Evolutionary conservation across 331 rosid species (phyloP).

Genomic region (Phaseolus coccineus): DNA sequence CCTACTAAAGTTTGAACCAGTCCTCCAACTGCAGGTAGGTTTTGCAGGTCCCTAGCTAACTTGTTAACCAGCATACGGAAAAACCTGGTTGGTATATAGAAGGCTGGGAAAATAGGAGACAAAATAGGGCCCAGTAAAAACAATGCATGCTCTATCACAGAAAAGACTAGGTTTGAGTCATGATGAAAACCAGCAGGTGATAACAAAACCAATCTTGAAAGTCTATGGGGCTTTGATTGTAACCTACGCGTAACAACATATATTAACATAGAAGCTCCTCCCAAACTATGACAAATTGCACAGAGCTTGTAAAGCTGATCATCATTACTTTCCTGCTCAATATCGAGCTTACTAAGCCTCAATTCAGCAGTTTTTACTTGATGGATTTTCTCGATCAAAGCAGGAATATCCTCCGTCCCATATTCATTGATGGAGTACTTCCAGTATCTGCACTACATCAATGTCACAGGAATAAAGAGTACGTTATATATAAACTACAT

Average conservation of each 20-base stretch:
- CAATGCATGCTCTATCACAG: slow-evolving; percentile 57
- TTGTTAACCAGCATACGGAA: slow-evolving; percentile 92
- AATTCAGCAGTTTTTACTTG: slow-evolving; percentile 79
- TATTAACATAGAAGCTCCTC: slow-evolving; percentile 88
- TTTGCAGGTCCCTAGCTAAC: slow-evolving; percentile 87
- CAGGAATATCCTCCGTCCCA: slow-evolving; percentile 85
- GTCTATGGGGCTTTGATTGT: slow-evolving; percentile 78
- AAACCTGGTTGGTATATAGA: slow-evolving; percentile 89
- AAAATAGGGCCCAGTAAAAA: slow-evolving; percentile 66
- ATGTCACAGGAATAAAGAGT: slow-evolving; percentile 8
- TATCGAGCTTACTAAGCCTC: slow-evolving; percentile 69
- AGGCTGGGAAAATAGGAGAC: slow-evolving; percentile 72
- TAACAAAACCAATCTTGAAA: slow-evolving; percentile 80
- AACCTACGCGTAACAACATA: slow-evolving; percentile 68
- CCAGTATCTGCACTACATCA: slow-evolving; percentile 76
- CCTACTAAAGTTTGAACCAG: slow-evolving; percentile 86
- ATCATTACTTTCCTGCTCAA: slow-evolving; percentile 61
- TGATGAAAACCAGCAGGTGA: slow-evolving; percentile 96
- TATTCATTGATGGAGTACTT: slow-evolving; percentile 89
- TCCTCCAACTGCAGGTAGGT: slow-evolving; percentile 94
- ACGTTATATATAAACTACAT: neutral
- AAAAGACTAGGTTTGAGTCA: slow-evolving; percentile 65
- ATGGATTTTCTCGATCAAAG: slow-evolving; percentile 86
- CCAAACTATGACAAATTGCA: slow-evolving; percentile 89
- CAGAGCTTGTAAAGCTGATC: slow-evolving; percentile 85